These are phyloP conservation scores for Heterobasidion parviporum DNA, from an alignment of 1,284 basidiomycete genomes.

Conservation along the genomic window DNA sequence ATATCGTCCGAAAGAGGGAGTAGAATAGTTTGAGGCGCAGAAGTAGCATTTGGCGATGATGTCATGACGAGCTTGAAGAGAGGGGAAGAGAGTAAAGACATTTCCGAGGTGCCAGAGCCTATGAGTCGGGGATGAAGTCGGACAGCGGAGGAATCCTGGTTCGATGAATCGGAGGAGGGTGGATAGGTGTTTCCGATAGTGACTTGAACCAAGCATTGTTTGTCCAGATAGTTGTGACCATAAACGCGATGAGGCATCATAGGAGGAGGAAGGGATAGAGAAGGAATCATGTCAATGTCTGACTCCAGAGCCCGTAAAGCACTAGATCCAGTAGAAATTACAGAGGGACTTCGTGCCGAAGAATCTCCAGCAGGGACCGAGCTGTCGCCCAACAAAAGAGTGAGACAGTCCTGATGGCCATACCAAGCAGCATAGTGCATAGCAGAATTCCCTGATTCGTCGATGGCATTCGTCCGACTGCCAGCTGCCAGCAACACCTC, in stretches of 20 bases:
- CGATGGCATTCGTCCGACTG: constrained; percentile 64
- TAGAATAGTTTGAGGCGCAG: constrained; percentile 84
- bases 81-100: constrained; percentile 62
- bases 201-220: constrained; percentile 82
- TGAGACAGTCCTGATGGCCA: constrained; percentile 79
- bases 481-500: constrained; percentile 74
- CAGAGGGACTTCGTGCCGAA: constrained; percentile 15
- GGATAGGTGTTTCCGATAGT: constrained; percentile 67
- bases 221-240: constrained; percentile 89
- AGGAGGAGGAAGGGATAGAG: constrained; percentile 90
- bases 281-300: constrained; percentile 88
- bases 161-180: constrained; percentile 16
- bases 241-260: constrained; percentile 95
- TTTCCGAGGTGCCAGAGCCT: constrained; percentile 49
- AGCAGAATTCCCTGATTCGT: constrained; percentile 83
- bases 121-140: constrained; percentile 63
- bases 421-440: constrained; percentile 98
- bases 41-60: constrained; percentile 68
- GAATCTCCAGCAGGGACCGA: not conserved
- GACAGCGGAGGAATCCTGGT: constrained; percentile 35
- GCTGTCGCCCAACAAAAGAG: constrained; percentile 44
- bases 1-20: constrained; percentile 77
- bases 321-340: constrained; percentile 13
- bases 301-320: constrained; percentile 35
- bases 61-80: constrained; percentile 95